Conservation (phyloP, 2,329 filamentous ascomycete species). For the Lachnellula suecica region DNA sequence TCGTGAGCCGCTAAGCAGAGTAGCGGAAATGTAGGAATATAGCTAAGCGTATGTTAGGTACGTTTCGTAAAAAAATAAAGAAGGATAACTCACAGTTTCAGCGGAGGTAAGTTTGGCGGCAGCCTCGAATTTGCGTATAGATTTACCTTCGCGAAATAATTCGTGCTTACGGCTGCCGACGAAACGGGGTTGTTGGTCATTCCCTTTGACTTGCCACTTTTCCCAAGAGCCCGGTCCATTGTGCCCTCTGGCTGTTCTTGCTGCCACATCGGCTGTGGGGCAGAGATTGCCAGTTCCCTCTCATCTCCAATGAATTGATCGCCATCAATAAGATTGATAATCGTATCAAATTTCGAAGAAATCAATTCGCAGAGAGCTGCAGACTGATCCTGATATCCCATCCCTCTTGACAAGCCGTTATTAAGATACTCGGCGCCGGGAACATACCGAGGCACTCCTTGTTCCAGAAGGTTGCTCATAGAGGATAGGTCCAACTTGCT, state of each 20-base stretch:
- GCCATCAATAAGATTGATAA: conserved; percentile 71
- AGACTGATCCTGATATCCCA: conserved; percentile 45
- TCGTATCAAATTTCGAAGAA: conserved; percentile 60
- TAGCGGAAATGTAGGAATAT: conserved; percentile 74
- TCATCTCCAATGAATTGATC: conserved; percentile 55
- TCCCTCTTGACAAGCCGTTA: conserved; percentile 41
- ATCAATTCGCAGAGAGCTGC: conserved; percentile 58
- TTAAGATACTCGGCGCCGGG: conserved; percentile 39
- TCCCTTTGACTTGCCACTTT: conserved; percentile 32
- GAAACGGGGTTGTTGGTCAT: conserved; percentile 35
- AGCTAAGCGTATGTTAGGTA: conserved; percentile 43
- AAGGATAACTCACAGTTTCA: conserved; percentile 57
- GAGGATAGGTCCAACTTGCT: conserved; percentile 26
- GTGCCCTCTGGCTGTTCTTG: conserved; percentile 23
- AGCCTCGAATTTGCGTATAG: conserved; percentile 76
- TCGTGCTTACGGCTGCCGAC: conserved; percentile 44
- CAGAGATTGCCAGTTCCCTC: conserved; percentile 44
- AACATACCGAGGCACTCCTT: conserved; percentile 35
- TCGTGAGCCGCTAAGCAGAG: conserved; percentile 78
- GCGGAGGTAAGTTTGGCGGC: conserved; percentile 63
- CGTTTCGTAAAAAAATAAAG: neutral
- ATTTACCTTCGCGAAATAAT: conserved; percentile 75
- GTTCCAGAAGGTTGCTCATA: conserved; percentile 34
- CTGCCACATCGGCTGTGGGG: conserved; percentile 17
- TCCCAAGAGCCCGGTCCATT: conserved; percentile 13